Evolutionary conservation across 2,329 filamentous ascomycete species (phyloP), one percentile per base, ranked within the genome.

Genomic region (Celoporthe dispersa): DNA sequence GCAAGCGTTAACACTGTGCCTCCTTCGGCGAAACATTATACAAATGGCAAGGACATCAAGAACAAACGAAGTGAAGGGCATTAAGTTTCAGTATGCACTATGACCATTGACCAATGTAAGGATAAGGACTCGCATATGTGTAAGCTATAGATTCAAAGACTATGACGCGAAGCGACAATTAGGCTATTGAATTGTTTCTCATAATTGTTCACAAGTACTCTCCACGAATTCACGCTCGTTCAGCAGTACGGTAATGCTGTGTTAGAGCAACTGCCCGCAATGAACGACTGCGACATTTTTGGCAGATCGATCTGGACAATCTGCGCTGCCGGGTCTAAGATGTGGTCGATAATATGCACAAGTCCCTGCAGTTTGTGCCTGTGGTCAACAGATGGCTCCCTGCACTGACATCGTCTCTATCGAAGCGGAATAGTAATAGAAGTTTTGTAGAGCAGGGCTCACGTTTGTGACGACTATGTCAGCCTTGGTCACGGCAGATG

Each of bases 241-340:
- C 19, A 57, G 25, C 53, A 57, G 53, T 57, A 57, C 6, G 25
- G 9, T n/a, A 57, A 33, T 1, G 53, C n/a, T 3, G n/a, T 33
- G 25, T 11, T 57, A 5, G 53, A 25, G 31, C 53, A 57, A 31
- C 53, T 57, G 5, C 53, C n/a, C 3, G 53, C 22, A 14, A 57
- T 25, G 6, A 57, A 57, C 14, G 53, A 31, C 7, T 57, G 22
- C 6, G 53, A 57, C 22, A 57, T n/a, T 11, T 31, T 31, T 4
- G 12, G 12, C 11, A 31, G 12, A 33, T 57, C 53, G 67, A 64
- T 48, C 68, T 71, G 39, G 69, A 51, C 35, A 19, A 51, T 57
- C 16, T 25, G 53, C 8, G 53, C 53, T 57, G 53, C 8, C 25
- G n/a, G 53, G 22, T 57, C n/a, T 12, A 57, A 33, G 14, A 57